Percentiles rank a stretch among this genome's conserved stretches.
Evolutionary conservation across 1,284 basidiomycete species (phyloP).

Genomic region (Mycena citricolor): DNA sequence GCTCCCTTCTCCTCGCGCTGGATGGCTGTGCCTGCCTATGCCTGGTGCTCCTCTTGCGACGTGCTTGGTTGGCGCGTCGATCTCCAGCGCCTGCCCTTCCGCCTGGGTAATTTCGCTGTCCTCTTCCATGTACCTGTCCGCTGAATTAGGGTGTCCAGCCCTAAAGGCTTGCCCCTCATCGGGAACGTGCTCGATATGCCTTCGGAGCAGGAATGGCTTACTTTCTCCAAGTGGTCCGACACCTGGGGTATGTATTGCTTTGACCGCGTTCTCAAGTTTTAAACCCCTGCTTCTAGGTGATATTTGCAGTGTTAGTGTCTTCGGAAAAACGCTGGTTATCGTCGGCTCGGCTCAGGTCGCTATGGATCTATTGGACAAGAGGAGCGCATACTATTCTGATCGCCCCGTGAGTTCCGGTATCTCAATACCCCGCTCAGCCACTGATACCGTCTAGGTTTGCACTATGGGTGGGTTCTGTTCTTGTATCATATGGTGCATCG

Average conservation of each 20-base stretch:
- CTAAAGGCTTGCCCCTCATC: slow-evolving; percentile 48
- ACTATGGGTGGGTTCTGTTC: slow-evolving; percentile 14
- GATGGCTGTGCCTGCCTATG: slow-evolving; percentile 16
- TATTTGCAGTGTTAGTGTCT: slow-evolving; percentile 54
- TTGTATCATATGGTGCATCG: background rate
- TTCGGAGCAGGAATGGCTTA: slow-evolving; percentile 50
- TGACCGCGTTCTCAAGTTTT: background rate
- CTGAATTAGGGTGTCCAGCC: slow-evolving; percentile 22
- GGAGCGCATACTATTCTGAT: slow-evolving; percentile 68
- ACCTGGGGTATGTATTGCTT: slow-evolving; percentile 38
- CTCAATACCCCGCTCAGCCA: slow-evolving; percentile 23
- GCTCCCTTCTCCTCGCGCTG: slow-evolving; percentile 15
- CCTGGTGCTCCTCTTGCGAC: slow-evolving; percentile 17
- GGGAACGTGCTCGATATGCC: slow-evolving; percentile 59
- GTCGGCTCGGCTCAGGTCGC: slow-evolving; percentile 56
- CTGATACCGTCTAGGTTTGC: slow-evolving; percentile 13
- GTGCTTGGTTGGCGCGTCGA: slow-evolving; percentile 10
- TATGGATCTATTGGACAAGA: slow-evolving; percentile 63
- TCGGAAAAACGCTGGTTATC: slow-evolving; percentile 62
- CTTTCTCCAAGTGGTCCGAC: slow-evolving; percentile 55
- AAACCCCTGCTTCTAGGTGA: slow-evolving; percentile 42
- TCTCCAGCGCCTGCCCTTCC: slow-evolving; percentile 14
- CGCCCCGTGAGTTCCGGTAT: no score
- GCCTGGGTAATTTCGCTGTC: slow-evolving; percentile 15
- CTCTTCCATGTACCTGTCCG: background rate